Evolutionary conservation across 129 eudicot genomes (phyloP).

Genomic region (Daucus carota): DH1_v3.0 NC_030383.2:31100001-31100500

Average conservation of each 20-base stretch:
- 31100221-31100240: constrained; percentile 41
- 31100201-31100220: constrained; percentile 64
- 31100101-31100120: constrained; percentile 97
- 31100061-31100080: constrained; percentile 72
- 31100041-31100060: constrained; percentile 70
- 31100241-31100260: background rate
- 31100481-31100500: constrained; percentile 91
- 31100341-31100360: background rate
- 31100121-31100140: constrained; percentile 74
- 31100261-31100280: background rate
- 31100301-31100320: background rate
- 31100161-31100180: constrained; percentile 86
- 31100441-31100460: constrained; percentile 97
- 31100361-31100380: background rate
- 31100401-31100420: constrained; percentile 77
- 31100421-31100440: constrained; percentile 93
- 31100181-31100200: constrained; percentile 96
- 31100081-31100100: constrained; percentile 77
- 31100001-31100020: constrained; percentile 94
- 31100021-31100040: constrained; percentile 83
- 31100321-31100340: background rate
- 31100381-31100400: constrained; percentile 49
- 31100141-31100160: constrained; percentile 81
- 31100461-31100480: constrained; percentile 84
- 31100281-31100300: background rate